Evolutionary conservation across 176 grass and related monocot species (phyloP).

Genomic region (Raddia guianensis): DNA sequence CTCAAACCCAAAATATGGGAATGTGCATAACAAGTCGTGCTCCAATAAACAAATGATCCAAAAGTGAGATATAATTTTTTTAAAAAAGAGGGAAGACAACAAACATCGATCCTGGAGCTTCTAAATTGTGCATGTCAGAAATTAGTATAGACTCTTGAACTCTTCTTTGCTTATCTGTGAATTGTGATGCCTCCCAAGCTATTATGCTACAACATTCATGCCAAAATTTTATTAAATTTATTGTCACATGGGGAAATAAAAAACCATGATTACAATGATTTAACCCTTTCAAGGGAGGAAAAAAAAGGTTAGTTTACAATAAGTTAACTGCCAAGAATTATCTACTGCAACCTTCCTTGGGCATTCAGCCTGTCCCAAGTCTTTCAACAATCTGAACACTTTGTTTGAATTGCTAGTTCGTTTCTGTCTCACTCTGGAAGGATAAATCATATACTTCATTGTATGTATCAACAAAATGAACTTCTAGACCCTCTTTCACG

Average conservation of each 20-base stretch:
- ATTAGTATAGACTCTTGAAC: not conserved
- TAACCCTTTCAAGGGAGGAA: not conserved
- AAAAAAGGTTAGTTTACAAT: too few species aligned
- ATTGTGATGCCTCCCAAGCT: not conserved
- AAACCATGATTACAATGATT: not conserved
- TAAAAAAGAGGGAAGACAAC: not conserved
- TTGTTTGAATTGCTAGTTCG: constrained; percentile 35
- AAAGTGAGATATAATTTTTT: too few species aligned
- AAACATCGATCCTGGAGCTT: not conserved
- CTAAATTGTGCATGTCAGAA: not conserved
- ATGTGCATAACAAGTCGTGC: too few species aligned
- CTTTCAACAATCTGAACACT: constrained; percentile 13
- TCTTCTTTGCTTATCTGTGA: constrained; percentile 25
- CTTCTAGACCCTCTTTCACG: constrained; percentile 93
- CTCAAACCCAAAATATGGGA: too few species aligned
- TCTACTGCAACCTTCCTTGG: constrained; percentile 3
- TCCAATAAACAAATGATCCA: too few species aligned
- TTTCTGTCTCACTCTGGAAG: constrained; percentile 53
- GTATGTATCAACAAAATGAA: constrained; percentile 90
- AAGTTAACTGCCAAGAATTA: constrained; percentile 29
- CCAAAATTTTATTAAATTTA: constrained; percentile 29
- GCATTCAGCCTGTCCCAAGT: not conserved
- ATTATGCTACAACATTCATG: constrained; percentile 18
- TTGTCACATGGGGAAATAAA: not conserved
- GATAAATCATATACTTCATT: constrained; percentile 70